A percentile compares a stretch with the other conserved stretches of the same genome.
phyloP scores from a whole-genome alignment of 2,329 filamentous ascomycete species.

The Ambrosiella beaveri region DNA sequence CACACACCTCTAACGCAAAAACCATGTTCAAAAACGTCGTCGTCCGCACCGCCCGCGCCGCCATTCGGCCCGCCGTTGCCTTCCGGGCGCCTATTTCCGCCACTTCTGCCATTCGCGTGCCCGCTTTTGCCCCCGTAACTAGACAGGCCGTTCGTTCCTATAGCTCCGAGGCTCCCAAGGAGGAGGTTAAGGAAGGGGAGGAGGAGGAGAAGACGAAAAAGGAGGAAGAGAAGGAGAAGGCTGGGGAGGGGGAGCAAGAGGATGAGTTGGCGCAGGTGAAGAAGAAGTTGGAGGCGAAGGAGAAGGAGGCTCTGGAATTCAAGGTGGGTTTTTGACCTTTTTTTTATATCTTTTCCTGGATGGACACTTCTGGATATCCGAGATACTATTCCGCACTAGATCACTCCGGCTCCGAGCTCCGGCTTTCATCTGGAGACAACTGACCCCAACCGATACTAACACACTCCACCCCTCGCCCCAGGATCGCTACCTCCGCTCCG shows the following conservation, averaged over 20 bases:
- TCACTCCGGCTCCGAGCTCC: no score
- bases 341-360: no score
- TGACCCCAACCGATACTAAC: no score
- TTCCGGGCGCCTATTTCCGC: neutral
- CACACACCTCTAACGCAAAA: neutral
- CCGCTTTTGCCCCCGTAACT: neutral
- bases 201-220: conserved; percentile 14
- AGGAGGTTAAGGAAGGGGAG: conserved; percentile 18
- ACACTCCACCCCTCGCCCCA: conserved; percentile 21
- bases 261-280: conserved; percentile 28
- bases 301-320: conserved; percentile 47
- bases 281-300: conserved; percentile 35
- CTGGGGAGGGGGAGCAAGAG: conserved; percentile 14
- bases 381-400: no score
- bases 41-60: conserved; percentile 7
- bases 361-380: no score
- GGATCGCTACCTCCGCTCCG: conserved; percentile 87
- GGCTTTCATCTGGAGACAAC: no score
- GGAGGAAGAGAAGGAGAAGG: conserved; percentile 16
- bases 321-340: conserved; percentile 42
- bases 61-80: conserved; percentile 4
- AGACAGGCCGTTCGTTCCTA: conserved; percentile 11
- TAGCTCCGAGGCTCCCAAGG: conserved; percentile 13
- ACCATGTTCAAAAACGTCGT: conserved; percentile 11
- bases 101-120: neutral